Evolutionary conservation across 1,139 yeast species (phyloP), one percentile per base, ranked within the genome.

Genomic region (Debaryomyces nepalensis): DNA sequence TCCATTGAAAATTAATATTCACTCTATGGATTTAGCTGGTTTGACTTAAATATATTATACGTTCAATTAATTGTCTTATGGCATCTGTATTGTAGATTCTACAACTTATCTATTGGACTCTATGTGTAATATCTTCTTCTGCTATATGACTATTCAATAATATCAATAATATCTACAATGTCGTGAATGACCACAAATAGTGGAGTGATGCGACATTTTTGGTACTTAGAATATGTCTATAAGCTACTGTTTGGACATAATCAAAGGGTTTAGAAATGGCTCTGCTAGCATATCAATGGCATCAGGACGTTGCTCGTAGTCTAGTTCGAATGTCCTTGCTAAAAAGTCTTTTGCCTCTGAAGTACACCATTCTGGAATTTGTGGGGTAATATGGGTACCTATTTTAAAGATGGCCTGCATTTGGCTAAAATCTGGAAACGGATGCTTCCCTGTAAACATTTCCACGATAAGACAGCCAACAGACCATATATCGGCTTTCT

Each of bases 351-450:
- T 77, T 5, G 90, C 95, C 33, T 79, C 88, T 8, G 67, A 67
- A 0, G 93, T 81, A 46, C 89, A 81, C 77, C 84, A 80, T n/a
- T 78, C 77, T 0, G 97, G 97, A 6, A 87, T 75, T 34, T 78
- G 82, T 0, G 98, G 98, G 9, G 74, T 63, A 1, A 84, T 80
- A 50, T 85, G 83, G 0, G 95, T 87, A 2, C 97, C 98, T 49
- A 91, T 87, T 59, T 86, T 84, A 73, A 91, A 91, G 34, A 91
- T 84, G 8, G 97, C 97, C 65, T 91, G 97, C 96, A 90, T 89
- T 62, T 90, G 97, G 44, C 91, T 84, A 55, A 88, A 87, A 49
- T 87, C 88, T 0, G 97, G 97, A 67, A 86, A 91, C 23, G 97
- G 97, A 62, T 91, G 97, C 47, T 83, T 82, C 3, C 97, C 97